Evolutionary conservation across 805 yeast genomes (phyloP), one percentile per base, ranked within the genome.

Genomic region (Kockiozyma suomiensis): DNA sequence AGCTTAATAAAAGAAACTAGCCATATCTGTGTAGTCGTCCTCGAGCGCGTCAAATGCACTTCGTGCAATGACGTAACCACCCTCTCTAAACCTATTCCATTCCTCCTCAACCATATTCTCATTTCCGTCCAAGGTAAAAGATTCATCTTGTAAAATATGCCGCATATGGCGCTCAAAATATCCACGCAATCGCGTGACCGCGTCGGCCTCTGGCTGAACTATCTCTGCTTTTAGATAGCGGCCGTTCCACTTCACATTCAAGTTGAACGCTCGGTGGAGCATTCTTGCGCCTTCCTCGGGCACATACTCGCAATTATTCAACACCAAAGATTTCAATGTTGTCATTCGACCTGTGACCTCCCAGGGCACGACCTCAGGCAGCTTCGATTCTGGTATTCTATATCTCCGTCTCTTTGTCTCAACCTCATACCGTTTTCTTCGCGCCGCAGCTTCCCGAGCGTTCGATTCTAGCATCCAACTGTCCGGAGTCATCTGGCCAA

Each of bases 301-400:
- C 17, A 50, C 23, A 10, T 40, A 4, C 4, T 50, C 54, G 32
- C 54, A 50, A 28, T 50, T 50, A 23, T 38, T 40, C 40, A 50
- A 21, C n/a, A 41, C 54, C 7, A 50, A 15, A n/a, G 54, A 40
- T 17, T 50, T 40, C 26, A 50, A 17, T 15, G 26, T 38, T n/a
- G 46, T 50, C 54, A 50, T 26, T 23, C 54, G 54, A 17, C 54
- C 54, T 25, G 41, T 40, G 13, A 41, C 47, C 19, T 25, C 47
- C 54, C 54, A 50, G 12, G 54, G 54, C 17, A 50, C 54, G n/a
- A 30, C 42, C 33, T 49, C 53, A 15, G 54, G 47, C 25, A 28
- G n/a, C 7, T n/a, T 28, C 25, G 37, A 28, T 13, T 28, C 23
- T 38, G 19, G 26, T 3, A 21, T 26, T 1, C 17, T 41, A 19